Conservation (phyloP, 2,329 filamentous ascomycete species). For the Pyrenophora teres region DNA sequence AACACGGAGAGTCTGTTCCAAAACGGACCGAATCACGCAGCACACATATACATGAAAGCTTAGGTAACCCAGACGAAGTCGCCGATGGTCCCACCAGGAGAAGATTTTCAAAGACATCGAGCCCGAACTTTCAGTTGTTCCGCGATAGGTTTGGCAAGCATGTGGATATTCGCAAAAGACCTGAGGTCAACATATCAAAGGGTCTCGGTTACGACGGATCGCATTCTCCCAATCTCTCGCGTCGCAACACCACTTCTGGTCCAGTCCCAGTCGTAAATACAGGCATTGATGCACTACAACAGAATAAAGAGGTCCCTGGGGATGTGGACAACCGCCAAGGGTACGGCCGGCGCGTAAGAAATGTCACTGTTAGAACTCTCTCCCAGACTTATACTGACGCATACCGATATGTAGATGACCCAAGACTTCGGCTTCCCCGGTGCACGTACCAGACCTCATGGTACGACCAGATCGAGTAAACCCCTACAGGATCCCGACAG, state of each 20-base stretch:
- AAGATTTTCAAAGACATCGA: conserved; percentile 9
- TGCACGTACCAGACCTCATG: conserved; percentile 32
- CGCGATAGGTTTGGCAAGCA: conserved; percentile 15
- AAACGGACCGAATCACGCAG: conserved; percentile 14
- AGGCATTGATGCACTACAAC: conserved; percentile 21
- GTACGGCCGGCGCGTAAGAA: conserved; percentile 35
- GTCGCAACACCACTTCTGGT: conserved; percentile 9
- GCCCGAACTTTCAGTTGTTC: conserved; percentile 4
- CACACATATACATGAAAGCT: conserved; percentile 15
- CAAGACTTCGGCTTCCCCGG: conserved; percentile 43
- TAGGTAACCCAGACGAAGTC: conserved; percentile 5
- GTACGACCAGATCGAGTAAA: conserved; percentile 14
- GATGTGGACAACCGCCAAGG: conserved; percentile 35
- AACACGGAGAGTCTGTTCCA: conserved; percentile 1
- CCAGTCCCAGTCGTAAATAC: conserved; percentile 11
- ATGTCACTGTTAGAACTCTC: too few relatives aligned
- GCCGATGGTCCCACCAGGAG: conserved; percentile 5
- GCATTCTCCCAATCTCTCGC: conserved; percentile 21
- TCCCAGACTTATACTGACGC: too few relatives aligned
- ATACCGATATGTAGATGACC: conserved; percentile 12
- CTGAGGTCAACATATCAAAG: conserved; percentile 18
- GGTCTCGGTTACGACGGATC: conserved; percentile 34
- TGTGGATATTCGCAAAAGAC: conserved; percentile 3
- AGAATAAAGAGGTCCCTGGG: conserved; percentile 25
- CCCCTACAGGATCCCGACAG: conserved; percentile 27